Evolutionary conservation across 805 yeast species (phyloP).

Genomic region (Torulaspora gathmanii): DNA sequence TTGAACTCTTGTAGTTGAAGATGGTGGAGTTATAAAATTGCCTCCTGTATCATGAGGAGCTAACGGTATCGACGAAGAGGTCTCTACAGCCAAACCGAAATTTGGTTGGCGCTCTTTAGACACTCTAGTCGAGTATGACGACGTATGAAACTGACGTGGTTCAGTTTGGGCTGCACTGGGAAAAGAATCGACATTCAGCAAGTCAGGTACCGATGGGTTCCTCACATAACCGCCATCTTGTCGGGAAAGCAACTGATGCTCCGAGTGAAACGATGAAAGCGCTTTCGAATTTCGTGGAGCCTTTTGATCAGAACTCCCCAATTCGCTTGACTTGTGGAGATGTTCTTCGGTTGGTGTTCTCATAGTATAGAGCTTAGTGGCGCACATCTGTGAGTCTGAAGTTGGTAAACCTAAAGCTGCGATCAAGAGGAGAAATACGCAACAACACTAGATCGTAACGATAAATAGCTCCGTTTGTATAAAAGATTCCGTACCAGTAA

Average conservation of each 20-base stretch:
- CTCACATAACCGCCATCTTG: slow-evolving; percentile 4
- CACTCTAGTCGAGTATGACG: background rate
- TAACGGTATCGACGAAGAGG: background rate
- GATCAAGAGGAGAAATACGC: too few species aligned
- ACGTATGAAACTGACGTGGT: background rate
- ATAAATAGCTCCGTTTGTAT: too few species aligned
- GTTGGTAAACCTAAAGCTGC: too few species aligned
- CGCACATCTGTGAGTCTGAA: slow-evolving; percentile 11
- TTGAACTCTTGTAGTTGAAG: slow-evolving; percentile 9
- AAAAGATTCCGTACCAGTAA: too few species aligned
- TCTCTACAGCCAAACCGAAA: background rate
- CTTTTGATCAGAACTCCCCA: background rate
- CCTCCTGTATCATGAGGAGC: slow-evolving; percentile 3
- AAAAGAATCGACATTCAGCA: slow-evolving; percentile 9
- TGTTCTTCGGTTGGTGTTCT: slow-evolving; percentile 10
- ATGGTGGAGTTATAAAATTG: slow-evolving; percentile 10
- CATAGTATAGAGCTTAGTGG: slow-evolving; percentile 12
- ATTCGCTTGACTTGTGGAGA: background rate
- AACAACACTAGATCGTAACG: too few species aligned
- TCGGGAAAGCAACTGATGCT: slow-evolving; percentile 10
- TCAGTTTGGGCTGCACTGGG: background rate
- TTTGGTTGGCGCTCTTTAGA: background rate
- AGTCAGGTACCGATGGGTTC: slow-evolving; percentile 12
- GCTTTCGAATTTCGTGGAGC: background rate
- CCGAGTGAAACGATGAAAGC: background rate